Base-by-base conservation (phyloP, 345 rosid genomes). In the Syzygium oleosum region DNA sequence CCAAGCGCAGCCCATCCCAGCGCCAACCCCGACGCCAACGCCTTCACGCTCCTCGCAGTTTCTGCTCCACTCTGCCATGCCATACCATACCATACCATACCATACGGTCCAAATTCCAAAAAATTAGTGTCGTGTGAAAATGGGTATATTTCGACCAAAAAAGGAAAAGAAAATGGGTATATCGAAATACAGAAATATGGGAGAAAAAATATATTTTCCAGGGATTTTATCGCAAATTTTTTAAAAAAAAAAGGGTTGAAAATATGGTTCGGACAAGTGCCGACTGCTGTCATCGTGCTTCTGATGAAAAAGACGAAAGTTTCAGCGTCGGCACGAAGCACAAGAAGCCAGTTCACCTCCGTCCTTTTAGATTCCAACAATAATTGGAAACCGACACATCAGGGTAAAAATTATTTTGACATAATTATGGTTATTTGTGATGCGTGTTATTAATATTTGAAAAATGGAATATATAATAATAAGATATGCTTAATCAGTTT, bases 51-150 rank as follows among this genome's bases (percentile, higher is more conserved):
- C 91, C 85, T 89, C 85, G 54, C 63, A 25, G 87, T 56, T 84
- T 52, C 88, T 54, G 92, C 91, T 86, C 92, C 92, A 88, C 89
- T 91, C 92, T 91, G 92, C 85, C 63, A 83, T 46, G 4, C 9
- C n/a, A 43, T 4, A 11, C 54, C 46, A 43, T 41, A 41, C 43
- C 43, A 41, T 38, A 38, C 3, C 41, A 38, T 46, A 6, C 15
- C n/a, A 27, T 4, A 17, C 54, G 11, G 23, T 9, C 14, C 80
- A 25, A 73, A 73, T 38, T 19, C 38, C 80, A 25, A 73, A 34
- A 73, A 34, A 73, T 73, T 4, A 73, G 43, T 17, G 43, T 68
- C 12, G 43, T 22, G 34, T 31, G 46, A 31, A 68, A 31, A 63
- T 14, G 46, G 46, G 46, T 43, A 5, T 43, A 43, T 43, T 43